Evolutionary conservation across 306 rosid genomes (phyloP).

Genomic region (Castanopsis chinensis): DNA sequence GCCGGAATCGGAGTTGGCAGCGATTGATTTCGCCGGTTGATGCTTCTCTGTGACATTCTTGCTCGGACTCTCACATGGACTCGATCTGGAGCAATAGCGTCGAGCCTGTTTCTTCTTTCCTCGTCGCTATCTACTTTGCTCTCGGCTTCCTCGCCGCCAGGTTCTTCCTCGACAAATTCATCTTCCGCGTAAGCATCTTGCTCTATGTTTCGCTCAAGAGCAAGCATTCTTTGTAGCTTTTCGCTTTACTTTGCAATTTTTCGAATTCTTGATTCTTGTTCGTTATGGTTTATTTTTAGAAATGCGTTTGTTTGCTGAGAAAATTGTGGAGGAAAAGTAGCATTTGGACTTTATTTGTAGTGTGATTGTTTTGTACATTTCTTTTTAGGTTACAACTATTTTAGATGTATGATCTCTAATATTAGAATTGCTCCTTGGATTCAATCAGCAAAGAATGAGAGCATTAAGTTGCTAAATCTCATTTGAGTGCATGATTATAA

Average conservation of each 20-base stretch:
- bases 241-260: background rate
- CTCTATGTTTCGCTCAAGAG: background rate
- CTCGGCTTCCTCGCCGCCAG: constrained; percentile 46
- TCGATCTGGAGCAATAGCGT: constrained; percentile 44
- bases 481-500: background rate
- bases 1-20: background rate
- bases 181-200: constrained; percentile 67
- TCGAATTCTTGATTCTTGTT: background rate
- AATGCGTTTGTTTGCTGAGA: background rate
- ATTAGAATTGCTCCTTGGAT: background rate
- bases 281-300: too few species aligned
- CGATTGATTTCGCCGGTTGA: constrained; percentile 18
- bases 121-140: constrained; percentile 62
- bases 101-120: constrained; percentile 55
- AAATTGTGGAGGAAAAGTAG: background rate
- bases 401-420: background rate
- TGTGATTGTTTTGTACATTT: background rate
- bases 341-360: background rate
- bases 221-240: background rate
- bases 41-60: constrained; percentile 30
- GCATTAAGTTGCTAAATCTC: background rate
- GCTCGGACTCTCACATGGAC: constrained; percentile 44
- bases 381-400: background rate
- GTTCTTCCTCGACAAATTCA: constrained; percentile 65
- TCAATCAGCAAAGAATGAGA: background rate